Evolutionary conservation across 1,284 basidiomycete genomes (phyloP).

Genomic region (Wolfiporia cocos): DNA sequence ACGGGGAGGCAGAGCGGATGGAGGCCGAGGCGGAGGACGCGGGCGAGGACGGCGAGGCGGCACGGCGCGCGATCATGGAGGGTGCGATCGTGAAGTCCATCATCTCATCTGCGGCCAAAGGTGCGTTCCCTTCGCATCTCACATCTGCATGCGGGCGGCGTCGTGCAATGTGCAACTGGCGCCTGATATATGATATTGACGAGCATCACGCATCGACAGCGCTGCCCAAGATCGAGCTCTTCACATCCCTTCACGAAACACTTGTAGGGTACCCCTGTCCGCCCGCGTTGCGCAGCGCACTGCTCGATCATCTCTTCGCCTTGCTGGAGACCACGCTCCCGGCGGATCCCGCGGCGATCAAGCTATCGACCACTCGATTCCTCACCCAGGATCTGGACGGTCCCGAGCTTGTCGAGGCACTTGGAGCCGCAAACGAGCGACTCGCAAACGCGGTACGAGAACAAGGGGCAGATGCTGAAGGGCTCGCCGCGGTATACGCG

Average conservation of each 20-base stretch:
- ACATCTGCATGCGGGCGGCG: too few species aligned
- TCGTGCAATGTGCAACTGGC: not conserved
- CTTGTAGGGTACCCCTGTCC: slow-evolving; percentile 52
- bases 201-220: slow-evolving; percentile 37
- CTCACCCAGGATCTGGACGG: slow-evolving; percentile 34
- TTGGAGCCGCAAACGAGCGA: slow-evolving; percentile 54
- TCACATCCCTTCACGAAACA: slow-evolving; percentile 46
- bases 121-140: too few species aligned
- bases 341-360: slow-evolving; percentile 43
- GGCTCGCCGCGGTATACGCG: slow-evolving; percentile 43
- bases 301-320: slow-evolving; percentile 53
- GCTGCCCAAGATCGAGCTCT: slow-evolving; percentile 52
- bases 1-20: slow-evolving; percentile 39
- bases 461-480: slow-evolving; percentile 20
- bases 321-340: slow-evolving; percentile 40
- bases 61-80: slow-evolving; percentile 56
- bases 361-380: slow-evolving; percentile 43
- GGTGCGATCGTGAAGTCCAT: slow-evolving; percentile 70
- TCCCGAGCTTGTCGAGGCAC: slow-evolving; percentile 46
- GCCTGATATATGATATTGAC: too few species aligned
- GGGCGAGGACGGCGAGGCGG: slow-evolving; percentile 39
- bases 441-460: slow-evolving; percentile 31
- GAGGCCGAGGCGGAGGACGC: slow-evolving; percentile 38
- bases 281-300: slow-evolving; percentile 33
- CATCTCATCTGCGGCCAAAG: slow-evolving; percentile 58